Base-by-base conservation (phyloP, 441 rosid species). In the Pelargonium cotyledonis region DNA sequence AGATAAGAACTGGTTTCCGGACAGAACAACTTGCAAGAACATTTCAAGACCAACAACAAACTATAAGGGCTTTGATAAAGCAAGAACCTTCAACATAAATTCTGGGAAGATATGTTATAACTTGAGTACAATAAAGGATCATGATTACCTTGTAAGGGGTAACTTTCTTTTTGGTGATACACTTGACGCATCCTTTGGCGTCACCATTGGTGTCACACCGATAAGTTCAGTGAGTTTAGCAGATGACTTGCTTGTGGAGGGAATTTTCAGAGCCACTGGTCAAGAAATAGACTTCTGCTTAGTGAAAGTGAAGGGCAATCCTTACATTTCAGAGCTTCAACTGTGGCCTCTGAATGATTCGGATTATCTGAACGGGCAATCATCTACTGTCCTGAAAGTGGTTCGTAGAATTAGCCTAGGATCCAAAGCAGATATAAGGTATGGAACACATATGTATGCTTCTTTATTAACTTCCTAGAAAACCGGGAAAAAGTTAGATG, bases 51-150 rank as follows among this genome's bases (percentile, higher is more conserved):
- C 81, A 26, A 70, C 53, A 43, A 58, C 49, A 14, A 67, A 76
- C 65, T 16, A 70, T 31, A 67, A 26, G 49, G 75, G 55, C 44
- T 63, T 75, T 18, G 68, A 43, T 11, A 85, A 19, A 63, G 81
- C 73, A 68, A 78, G 90, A 65, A 55, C 66, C 60, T 89, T 86
- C 16, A 4, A 73, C 62, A 70, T 79, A 9, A 53, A 19, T 40
- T 72, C 80, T 2, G 87, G 86, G 65, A 85, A 85, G 76, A 82
- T 75, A 75, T 89, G 95, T 64, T 89, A 86, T 55, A 76, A 57
- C 69, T 79, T 89, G 55, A 21, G 74, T 3, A 80, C 89, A 6
- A 43, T 44, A 11, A 68, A 60, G 76, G 77, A 63, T 71, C 78
- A 61, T 7, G 83, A 79, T 47, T 85, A 89, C 75, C 80, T 86